Percentiles rank a stretch among this genome's conserved stretches.
Conservation (phyloP, 1,139 yeast species). For the Yamadazyma oceani region DNA sequence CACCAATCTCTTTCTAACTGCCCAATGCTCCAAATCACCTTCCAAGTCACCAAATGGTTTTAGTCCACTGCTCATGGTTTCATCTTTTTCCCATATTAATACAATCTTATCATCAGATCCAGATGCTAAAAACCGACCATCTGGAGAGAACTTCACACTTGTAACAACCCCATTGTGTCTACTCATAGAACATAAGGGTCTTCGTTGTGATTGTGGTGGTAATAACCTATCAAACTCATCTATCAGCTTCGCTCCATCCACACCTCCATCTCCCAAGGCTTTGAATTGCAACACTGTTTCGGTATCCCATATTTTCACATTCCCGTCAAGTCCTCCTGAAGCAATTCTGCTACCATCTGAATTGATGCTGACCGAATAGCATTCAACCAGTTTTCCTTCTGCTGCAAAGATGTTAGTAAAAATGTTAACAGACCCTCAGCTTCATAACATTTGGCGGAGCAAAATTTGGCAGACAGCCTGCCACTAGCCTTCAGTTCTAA, state of each 20-base stretch:
- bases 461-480: no score
- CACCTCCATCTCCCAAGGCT: slow-evolving; percentile 11
- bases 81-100: slow-evolving; percentile 91
- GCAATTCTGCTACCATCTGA: slow-evolving; percentile 84
- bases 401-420: slow-evolving; percentile 38
- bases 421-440: slow-evolving; percentile 3
- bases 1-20: slow-evolving; percentile 83
- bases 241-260: slow-evolving; percentile 3
- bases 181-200: slow-evolving; percentile 77
- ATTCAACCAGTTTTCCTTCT: slow-evolving; percentile 78
- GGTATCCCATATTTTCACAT: slow-evolving; percentile 87
- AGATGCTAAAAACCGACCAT: slow-evolving; percentile 85
- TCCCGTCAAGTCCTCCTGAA: slow-evolving; percentile 95
- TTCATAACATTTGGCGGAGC: no score
- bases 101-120: slow-evolving; percentile 95
- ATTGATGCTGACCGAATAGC: slow-evolving; percentile 79
- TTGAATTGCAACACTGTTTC: slow-evolving; percentile 30
- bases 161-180: slow-evolving; percentile 94
- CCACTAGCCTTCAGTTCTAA: no score
- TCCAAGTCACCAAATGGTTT: slow-evolving; percentile 52
- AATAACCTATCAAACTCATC: slow-evolving; percentile 15
- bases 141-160: slow-evolving; percentile 86
- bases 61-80: slow-evolving; percentile 46
- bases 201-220: slow-evolving; percentile 41
- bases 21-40: slow-evolving; percentile 85